A percentile compares a stretch with the other conserved stretches of the same genome.
These are phyloP conservation scores for Lathyrus oleraceus DNA, from an alignment of 306 rosid species.

Conservation along the genomic window DNA sequence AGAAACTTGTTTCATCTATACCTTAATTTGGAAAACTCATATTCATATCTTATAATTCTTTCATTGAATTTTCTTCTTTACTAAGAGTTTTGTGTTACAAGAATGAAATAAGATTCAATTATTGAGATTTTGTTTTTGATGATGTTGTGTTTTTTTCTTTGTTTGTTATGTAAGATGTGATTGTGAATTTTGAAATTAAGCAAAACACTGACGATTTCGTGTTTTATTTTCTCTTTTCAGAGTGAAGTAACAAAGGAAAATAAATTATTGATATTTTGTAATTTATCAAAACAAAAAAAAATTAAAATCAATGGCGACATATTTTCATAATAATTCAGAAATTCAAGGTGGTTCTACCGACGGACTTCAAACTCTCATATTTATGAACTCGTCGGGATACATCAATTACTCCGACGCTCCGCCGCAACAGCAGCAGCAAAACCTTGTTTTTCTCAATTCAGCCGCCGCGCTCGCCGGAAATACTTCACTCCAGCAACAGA, in stretches of 20 bases:
- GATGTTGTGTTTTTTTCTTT: background rate
- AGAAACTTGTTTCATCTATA: conserved; percentile 8
- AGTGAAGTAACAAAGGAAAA: conserved; percentile 26
- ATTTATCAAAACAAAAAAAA: background rate
- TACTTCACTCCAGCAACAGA: conserved; percentile 38
- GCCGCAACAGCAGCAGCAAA: conserved; percentile 55
- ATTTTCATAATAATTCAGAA: conserved; percentile 80
- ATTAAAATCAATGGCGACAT: conserved; percentile 74
- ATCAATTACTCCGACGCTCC: conserved; percentile 74
- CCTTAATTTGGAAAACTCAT: background rate
- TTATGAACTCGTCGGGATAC: conserved; percentile 86
- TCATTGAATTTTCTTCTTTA: conserved; percentile 23
- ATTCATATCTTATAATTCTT: background rate
- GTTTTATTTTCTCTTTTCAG: conserved; percentile 46
- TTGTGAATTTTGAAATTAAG: conserved; percentile 34
- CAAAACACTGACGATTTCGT: conserved; percentile 20
- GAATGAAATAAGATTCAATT: conserved; percentile 27
- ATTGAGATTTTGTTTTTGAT: background rate
- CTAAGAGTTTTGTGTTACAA: conserved; percentile 10
- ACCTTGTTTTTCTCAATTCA: conserved; percentile 59
- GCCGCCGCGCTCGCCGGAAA: conserved; percentile 34
- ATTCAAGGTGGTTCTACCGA: conserved; percentile 68
- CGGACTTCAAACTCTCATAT: conserved; percentile 81
- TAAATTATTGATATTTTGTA: background rate
- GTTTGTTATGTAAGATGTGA: conserved; percentile 4